These are phyloP conservation scores for Phlyctochytrium bullatum DNA, from an alignment of 192 early-diverging fungal genomes.

Conservation along the genomic window DNA sequence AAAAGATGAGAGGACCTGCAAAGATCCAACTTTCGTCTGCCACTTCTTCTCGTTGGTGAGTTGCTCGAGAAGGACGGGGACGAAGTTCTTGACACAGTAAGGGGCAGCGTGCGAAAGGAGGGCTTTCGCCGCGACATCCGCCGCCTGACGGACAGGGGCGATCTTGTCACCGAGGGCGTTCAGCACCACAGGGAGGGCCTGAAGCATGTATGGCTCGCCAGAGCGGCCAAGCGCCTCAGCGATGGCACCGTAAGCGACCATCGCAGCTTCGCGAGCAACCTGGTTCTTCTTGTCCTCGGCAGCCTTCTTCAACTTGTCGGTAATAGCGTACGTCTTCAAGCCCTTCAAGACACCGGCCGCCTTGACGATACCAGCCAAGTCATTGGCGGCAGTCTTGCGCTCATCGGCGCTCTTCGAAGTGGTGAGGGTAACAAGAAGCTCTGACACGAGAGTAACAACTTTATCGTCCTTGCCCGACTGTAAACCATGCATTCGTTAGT, in stretches of 20 bases:
- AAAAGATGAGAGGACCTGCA: slow-evolving; percentile 42
- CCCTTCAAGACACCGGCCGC: slow-evolving; percentile 48
- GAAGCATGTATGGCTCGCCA: slow-evolving; percentile 67
- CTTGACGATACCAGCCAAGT: slow-evolving; percentile 62
- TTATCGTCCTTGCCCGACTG: slow-evolving; percentile 1
- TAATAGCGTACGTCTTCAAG: slow-evolving; percentile 56
- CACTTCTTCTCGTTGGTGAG: slow-evolving; percentile 76
- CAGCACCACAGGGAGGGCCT: slow-evolving; percentile 61
- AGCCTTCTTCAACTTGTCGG: slow-evolving; percentile 57
- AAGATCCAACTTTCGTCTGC: slow-evolving; percentile 65
- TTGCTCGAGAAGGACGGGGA: slow-evolving; percentile 63
- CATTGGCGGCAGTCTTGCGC: slow-evolving; percentile 52
- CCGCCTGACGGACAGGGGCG: slow-evolving; percentile 40
- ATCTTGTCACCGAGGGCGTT: slow-evolving; percentile 54
- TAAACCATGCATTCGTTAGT: too few species aligned
- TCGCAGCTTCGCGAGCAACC: slow-evolving; percentile 61
- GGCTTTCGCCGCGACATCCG: slow-evolving; percentile 39
- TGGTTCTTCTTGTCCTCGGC: slow-evolving; percentile 69
- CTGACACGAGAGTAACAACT: slow-evolving; percentile 9
- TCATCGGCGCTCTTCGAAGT: slow-evolving; percentile 42
- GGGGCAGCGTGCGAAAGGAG: slow-evolving; percentile 42
- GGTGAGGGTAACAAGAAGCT: slow-evolving; percentile 31
- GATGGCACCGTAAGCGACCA: slow-evolving; percentile 57
- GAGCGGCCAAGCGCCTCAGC: slow-evolving; percentile 54
- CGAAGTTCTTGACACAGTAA: slow-evolving; percentile 47